Evolutionary conservation across 2,329 filamentous ascomycete species (phyloP), one percentile per base, ranked within the genome.

Genomic region (Plenodomus lindquistii): DNA sequence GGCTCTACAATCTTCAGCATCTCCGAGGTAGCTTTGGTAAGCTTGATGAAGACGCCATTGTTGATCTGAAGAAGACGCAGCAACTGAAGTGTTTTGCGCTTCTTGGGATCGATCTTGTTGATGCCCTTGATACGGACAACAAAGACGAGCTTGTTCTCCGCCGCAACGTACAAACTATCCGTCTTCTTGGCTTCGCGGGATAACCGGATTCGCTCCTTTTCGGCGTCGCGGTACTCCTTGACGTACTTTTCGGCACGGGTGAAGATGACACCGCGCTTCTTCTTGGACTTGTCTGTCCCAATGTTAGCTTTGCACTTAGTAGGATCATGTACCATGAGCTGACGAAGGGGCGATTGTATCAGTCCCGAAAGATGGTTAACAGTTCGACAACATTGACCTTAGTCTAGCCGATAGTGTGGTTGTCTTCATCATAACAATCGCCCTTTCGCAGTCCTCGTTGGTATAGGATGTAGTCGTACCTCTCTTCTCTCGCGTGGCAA

Each of bases 61-160:
- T 99, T 99, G 89, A 99, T 99, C 85, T 99, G 94, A 73, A 99
- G 88, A 65, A 99, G 91, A 84, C 94, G 93, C 77, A 99, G 92
- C 56, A 99, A 90, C 83, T 99, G 94, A 71, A 99, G 87, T 75
- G 96, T 97, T 88, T 99, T 99, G 85, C 94, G 92, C 80, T 95
- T 95, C 89, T 99, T 97, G 71, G 94, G 94, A 76, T 95, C 87
- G 73, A 99, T 97, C 89, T 99, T 99, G 90, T 97, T 97, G 91
- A 99, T 97, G 96, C 87, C 94, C 91, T 99, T 99, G 85, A 99
- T 99, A 78, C 94, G 93, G 79, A 97, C 82, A 71, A 99, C 86
- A 78, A 99, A 99, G 82, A 93, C 91, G 73, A 99, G 84, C 82
- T 96, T 97, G 75, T 89, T 81, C 85, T 99, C 91, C 61, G 90